Percentiles rank a stretch among this genome's conserved stretches.
phyloP scores from a whole-genome alignment of 768 basidiomycete species.

The Leccinum subgranulosum region DNA sequence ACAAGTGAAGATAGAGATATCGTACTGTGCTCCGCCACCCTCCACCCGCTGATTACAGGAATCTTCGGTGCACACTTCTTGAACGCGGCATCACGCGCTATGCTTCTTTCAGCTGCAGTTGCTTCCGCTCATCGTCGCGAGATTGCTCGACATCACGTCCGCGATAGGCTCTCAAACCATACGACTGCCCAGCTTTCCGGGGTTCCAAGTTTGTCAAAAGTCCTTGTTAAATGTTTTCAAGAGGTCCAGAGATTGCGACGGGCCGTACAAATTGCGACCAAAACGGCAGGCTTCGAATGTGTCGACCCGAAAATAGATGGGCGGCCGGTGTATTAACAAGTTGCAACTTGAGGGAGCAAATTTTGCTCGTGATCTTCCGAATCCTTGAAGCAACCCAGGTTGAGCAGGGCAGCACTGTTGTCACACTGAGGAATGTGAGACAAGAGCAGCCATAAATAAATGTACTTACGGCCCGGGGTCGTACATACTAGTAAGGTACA shows the following conservation, averaged over 20 bases:
- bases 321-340: constrained; percentile 70
- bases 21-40: not conserved
- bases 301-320: constrained; percentile 35
- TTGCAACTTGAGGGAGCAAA: constrained; percentile 34
- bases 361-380: constrained; percentile 7
- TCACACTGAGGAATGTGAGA: too few species aligned
- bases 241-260: not conserved
- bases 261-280: not conserved
- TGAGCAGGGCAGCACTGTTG: too few species aligned
- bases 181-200: not conserved
- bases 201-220: not conserved
- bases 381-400: too few species aligned
- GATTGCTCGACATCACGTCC: not conserved
- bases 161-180: not conserved
- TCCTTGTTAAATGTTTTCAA: not conserved
- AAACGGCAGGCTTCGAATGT: not conserved
- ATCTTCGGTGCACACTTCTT: not conserved
- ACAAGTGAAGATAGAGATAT: not conserved
- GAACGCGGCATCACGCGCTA: not conserved
- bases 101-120: not conserved
- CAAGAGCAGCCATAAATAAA: too few species aligned
- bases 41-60: not conserved
- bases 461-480: too few species aligned
- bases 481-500: too few species aligned
- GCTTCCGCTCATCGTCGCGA: not conserved